Percentiles rank a stretch among this genome's conserved stretches.
Evolutionary conservation across 495 filamentous ascomycete genomes (phyloP).

Genomic region (Polyplosphaeria fusca): DNA sequence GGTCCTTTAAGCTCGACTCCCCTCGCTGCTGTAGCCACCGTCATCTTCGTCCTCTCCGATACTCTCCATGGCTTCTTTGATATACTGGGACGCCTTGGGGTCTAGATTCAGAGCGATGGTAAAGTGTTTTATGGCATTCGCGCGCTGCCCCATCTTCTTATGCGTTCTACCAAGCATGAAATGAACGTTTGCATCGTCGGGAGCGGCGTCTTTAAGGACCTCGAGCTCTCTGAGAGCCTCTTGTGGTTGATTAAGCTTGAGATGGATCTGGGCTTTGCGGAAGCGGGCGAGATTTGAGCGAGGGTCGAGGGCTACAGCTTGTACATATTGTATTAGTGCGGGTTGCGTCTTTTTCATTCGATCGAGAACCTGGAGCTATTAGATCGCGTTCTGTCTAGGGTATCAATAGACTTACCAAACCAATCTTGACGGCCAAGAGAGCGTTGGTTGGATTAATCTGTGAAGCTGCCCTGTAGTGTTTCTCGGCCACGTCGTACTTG

Average conservation of each 20-base stretch:
- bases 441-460: slow-evolving; percentile 88
- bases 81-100: slow-evolving; percentile 60
- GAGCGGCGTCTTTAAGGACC: slow-evolving; percentile 81
- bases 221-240: slow-evolving; percentile 74
- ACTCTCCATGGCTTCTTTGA: slow-evolving; percentile 33
- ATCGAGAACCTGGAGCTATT: slow-evolving; percentile 58
- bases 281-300: slow-evolving; percentile 76
- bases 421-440: slow-evolving; percentile 86
- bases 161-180: slow-evolving; percentile 86
- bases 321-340: slow-evolving; percentile 74
- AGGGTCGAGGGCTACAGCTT: slow-evolving; percentile 78
- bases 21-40: slow-evolving; percentile 13
- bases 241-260: slow-evolving; percentile 68
- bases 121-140: slow-evolving; percentile 81
- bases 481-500: slow-evolving; percentile 83
- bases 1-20: no score
- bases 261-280: slow-evolving; percentile 84
- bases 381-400: not conserved
- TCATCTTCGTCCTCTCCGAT: slow-evolving; percentile 11
- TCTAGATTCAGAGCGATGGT: slow-evolving; percentile 93
- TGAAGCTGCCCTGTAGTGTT: slow-evolving; percentile 82
- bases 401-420: slow-evolving; percentile 50
- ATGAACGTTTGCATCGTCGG: slow-evolving; percentile 93
- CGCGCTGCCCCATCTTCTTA: slow-evolving; percentile 74
- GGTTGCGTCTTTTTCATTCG: slow-evolving; percentile 74